phyloP scores from a whole-genome alignment of 2,329 filamentous ascomycete genomes.

The Coniochaeta prunicola region DNA sequence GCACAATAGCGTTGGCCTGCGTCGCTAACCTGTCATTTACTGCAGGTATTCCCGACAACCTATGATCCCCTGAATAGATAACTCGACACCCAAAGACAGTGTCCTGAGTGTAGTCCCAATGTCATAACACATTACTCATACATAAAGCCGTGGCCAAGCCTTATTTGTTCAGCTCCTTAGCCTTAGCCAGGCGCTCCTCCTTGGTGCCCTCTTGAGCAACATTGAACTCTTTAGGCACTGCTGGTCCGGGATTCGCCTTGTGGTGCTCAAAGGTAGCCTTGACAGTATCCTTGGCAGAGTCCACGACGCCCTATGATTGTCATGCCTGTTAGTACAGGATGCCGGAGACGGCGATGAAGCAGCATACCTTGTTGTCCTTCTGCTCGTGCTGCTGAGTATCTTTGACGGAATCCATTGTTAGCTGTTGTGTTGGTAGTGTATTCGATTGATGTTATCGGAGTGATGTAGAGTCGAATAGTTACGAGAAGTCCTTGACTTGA shows the following conservation, averaged over 20 bases:
- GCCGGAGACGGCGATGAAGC: no score
- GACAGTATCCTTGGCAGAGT: conserved; percentile 17
- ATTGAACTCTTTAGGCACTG: conserved; percentile 44
- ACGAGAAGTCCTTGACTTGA: background rate
- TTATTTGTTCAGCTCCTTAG: conserved; percentile 58
- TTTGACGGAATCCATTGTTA: conserved; percentile 18
- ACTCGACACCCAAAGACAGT: background rate
- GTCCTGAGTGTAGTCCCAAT: background rate
- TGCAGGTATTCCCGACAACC: no score
- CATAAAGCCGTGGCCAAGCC: background rate
- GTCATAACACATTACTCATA: background rate
- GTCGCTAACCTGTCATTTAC: no score
- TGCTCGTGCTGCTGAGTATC: conserved; percentile 20
- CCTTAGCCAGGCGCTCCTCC: conserved; percentile 60
- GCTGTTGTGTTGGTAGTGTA: background rate
- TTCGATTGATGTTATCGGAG: background rate
- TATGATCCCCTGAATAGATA: background rate
- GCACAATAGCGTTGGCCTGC: background rate
- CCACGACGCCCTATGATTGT: background rate
- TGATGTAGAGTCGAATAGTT: background rate
- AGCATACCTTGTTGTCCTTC: conserved; percentile 5
- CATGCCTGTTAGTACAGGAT: background rate
- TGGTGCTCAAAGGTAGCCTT: conserved; percentile 43
- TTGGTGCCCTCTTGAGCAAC: conserved; percentile 53
- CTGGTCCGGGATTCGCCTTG: conserved; percentile 52